phyloP scores from a whole-genome alignment of 1,139 yeast genomes.

The Suhomyces taliae region DNA sequence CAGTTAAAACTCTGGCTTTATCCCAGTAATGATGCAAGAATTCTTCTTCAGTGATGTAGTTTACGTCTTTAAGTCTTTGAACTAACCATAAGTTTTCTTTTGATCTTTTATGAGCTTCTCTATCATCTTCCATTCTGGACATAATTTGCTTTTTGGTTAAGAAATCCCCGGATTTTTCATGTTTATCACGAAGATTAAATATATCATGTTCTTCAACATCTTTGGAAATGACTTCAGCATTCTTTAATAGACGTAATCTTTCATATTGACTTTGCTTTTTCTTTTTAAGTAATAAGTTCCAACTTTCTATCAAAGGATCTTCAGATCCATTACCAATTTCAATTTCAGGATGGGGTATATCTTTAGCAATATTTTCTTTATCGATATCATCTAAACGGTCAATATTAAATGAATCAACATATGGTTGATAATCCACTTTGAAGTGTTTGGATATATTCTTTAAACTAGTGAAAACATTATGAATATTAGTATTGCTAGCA shows the following conservation, averaged over 20 bases:
- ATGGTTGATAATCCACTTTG: constrained; percentile 31
- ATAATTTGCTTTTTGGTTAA: constrained; percentile 57
- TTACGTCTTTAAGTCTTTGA: constrained; percentile 43
- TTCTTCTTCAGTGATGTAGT: constrained; percentile 50
- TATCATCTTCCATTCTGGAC: constrained; percentile 81
- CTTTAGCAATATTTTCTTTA: constrained; percentile 29
- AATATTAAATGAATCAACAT: constrained; percentile 27
- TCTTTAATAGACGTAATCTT: constrained; percentile 36
- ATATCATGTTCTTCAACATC: constrained; percentile 29
- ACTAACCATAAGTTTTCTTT: constrained; percentile 78
- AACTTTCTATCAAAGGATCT: constrained; percentile 41
- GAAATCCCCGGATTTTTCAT: constrained; percentile 22
- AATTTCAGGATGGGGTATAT: constrained; percentile 37
- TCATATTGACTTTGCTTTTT: constrained; percentile 54
- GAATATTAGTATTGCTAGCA: constrained; percentile 49
- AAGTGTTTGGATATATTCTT: constrained; percentile 39
- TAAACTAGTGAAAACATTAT: constrained; percentile 41
- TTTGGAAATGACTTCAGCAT: constrained; percentile 22
- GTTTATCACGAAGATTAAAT: constrained; percentile 32
- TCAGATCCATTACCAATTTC: constrained; percentile 22
- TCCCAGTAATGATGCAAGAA: constrained; percentile 61
- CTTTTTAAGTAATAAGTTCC: constrained; percentile 50
- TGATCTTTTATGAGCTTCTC: constrained; percentile 78
- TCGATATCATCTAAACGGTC: constrained; percentile 38
- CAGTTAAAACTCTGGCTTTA: constrained; percentile 43